Evolutionary conservation across 768 basidiomycete species (phyloP).

Genomic region (Termitomyces sp.): DNA sequence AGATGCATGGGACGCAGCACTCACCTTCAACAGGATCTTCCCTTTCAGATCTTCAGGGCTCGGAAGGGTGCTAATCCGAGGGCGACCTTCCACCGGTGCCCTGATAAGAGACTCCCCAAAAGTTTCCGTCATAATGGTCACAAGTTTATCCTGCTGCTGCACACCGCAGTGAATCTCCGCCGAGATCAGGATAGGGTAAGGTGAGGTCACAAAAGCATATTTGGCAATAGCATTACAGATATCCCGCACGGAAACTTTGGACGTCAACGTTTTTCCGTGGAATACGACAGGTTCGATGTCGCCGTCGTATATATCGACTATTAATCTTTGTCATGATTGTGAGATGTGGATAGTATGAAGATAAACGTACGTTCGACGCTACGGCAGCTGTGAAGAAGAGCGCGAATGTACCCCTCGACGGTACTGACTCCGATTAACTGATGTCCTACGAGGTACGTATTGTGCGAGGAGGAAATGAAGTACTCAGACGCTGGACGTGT

Average conservation of each 20-base stretch:
- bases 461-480: conserved; percentile 86
- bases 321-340: conserved; percentile 1
- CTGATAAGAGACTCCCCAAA: conserved; percentile 41
- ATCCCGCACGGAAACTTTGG: conserved; percentile 76
- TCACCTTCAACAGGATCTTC: conserved; percentile 80
- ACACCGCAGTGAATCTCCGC: conserved; percentile 87
- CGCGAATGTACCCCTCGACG: conserved; percentile 90
- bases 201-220: conserved; percentile 88
- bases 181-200: conserved; percentile 90
- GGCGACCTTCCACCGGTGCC: conserved; percentile 39
- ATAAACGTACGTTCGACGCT: conserved; percentile 80
- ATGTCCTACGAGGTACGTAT: conserved; percentile 86
- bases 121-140: conserved; percentile 60
- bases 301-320: conserved; percentile 93
- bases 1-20: conserved; percentile 7
- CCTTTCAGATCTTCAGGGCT: conserved; percentile 82
- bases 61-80: conserved; percentile 56
- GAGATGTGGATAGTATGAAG: background rate
- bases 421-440: conserved; percentile 88
- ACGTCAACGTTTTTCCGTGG: conserved; percentile 87
- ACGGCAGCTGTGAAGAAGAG: conserved; percentile 85
- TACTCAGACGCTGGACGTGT: conserved; percentile 84
- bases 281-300: conserved; percentile 81
- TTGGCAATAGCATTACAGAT: conserved; percentile 80
- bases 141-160: conserved; percentile 77